Base-by-base conservation (phyloP, 257 asterid genomes). In the Penstemon barbatus region DNA sequence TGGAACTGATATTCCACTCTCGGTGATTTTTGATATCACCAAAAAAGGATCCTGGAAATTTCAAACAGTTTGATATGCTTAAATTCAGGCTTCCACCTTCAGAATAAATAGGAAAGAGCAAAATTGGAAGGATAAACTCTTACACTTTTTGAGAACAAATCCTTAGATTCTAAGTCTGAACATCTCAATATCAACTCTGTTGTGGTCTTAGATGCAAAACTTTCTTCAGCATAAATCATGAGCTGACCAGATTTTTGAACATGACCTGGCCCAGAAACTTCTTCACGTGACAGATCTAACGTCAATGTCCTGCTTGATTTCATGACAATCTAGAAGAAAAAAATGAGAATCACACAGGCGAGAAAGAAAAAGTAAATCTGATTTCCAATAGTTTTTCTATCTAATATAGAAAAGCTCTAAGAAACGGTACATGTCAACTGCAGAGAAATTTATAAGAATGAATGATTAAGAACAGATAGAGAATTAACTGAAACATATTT, bases 101-200 rank as follows among this genome's bases (percentile, higher is more conserved):
- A 68, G 51, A 60, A 7, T 9, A 18, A 68, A 65, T 18, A 70
- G 10, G 51, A 68, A 78, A 49, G 65, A 51, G 54, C 46, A 75
- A 64, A 39, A 25, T 25, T 25, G 33, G 33, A 25, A 25, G 33
- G 33, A 25, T 68, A 65, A 59, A 69, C 41, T 51, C 86, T 57
- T 91, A 94, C 99, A 79, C 93, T 89, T 83, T 94, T 94, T 18
- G 96, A 94, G 82, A 94, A 94, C 74, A 91, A 76, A 82, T 94
- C 99, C 82, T 86, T 91, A 45, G 89, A 82, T 80, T 91, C 97
- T 83, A 94, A 82, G 73, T 89, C 92, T 65, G 98, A 78, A 76
- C 98, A 94, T 80, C 97, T 85, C 62, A 94, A 79, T 58, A 66
- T 80, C 87, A 91, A 82, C 81, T 91, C 99, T 10, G 81, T 80